phyloP scores from a whole-genome alignment of 1,284 basidiomycete species.

The Butyriboletus regius region DNA sequence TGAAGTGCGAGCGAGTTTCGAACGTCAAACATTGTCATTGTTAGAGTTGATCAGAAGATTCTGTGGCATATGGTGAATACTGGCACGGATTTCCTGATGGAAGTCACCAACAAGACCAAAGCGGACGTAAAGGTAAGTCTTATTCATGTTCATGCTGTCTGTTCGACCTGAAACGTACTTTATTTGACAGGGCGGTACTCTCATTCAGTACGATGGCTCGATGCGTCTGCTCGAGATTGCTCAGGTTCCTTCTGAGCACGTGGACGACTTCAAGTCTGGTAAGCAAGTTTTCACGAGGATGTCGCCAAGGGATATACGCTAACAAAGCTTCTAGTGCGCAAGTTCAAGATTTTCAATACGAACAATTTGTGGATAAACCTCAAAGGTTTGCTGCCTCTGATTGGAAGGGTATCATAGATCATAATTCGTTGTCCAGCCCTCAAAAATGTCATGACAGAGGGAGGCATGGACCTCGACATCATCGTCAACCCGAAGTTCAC shows the following conservation, averaged over 20 bases:
- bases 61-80: conserved; percentile 84
- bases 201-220: conserved; percentile 90
- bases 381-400: conserved; percentile 40
- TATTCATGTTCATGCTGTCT: background rate
- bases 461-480: conserved; percentile 82
- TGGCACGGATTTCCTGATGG: conserved; percentile 88
- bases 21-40: background rate
- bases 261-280: conserved; percentile 90
- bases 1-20: conserved; percentile 15
- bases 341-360: conserved; percentile 93
- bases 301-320: background rate
- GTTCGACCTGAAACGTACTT: background rate
- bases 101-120: conserved; percentile 99
- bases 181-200: conserved; percentile 74
- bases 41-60: conserved; percentile 70
- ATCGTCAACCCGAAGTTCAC: conserved; percentile 89
- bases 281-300: background rate
- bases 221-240: conserved; percentile 93
- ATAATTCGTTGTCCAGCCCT: conserved; percentile 47
- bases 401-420: background rate
- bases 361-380: conserved; percentile 98
- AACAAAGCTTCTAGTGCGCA: conserved; percentile 44
- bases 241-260: conserved; percentile 91
- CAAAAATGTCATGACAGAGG: conserved; percentile 86
- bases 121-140: conserved; percentile 67